Conservation (phyloP, 495 filamentous ascomycete species). For the Collariella sp. region DNA sequence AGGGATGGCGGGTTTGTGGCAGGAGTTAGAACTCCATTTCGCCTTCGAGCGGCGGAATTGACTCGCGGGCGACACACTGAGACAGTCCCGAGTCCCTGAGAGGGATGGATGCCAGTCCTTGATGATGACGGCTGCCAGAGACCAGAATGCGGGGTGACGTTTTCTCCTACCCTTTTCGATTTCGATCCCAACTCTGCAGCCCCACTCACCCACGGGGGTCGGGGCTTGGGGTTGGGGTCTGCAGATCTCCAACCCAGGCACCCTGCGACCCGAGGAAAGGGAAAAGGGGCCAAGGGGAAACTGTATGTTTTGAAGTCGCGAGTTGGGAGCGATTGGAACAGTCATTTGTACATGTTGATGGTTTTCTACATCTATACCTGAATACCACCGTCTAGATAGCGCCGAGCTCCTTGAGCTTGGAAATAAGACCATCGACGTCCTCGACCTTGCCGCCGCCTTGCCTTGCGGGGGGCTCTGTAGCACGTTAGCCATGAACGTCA, state of each 20-base stretch:
- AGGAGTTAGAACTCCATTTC: too few species aligned
- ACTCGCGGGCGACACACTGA: too few species aligned
- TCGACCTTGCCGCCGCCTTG: slow-evolving; percentile 95
- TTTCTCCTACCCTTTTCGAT: not conserved
- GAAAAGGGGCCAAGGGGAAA: too few species aligned
- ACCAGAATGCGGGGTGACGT: not conserved
- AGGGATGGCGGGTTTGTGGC: too few species aligned
- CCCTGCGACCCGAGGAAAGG: too few species aligned
- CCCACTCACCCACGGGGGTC: not conserved
- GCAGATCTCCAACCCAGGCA: not conserved
- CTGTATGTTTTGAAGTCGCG: too few species aligned
- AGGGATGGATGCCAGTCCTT: not conserved
- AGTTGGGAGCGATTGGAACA: too few species aligned
- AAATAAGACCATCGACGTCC: slow-evolving; percentile 86
- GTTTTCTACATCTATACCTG: not conserved
- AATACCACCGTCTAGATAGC: slow-evolving; percentile 53
- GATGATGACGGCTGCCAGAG: not conserved
- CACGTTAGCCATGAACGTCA: not conserved
- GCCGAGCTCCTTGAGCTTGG: slow-evolving; percentile 89
- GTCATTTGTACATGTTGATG: too few species aligned
- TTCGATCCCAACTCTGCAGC: not conserved
- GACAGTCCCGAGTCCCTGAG: too few species aligned
- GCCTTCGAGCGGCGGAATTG: too few species aligned
- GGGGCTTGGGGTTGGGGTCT: too few species aligned
- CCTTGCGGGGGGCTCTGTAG: slow-evolving; percentile 70